Evolutionary conservation across 2,329 filamentous ascomycete species (phyloP), one percentile per base, ranked within the genome.

Genomic region (Colletotrichum navitas): DNA sequence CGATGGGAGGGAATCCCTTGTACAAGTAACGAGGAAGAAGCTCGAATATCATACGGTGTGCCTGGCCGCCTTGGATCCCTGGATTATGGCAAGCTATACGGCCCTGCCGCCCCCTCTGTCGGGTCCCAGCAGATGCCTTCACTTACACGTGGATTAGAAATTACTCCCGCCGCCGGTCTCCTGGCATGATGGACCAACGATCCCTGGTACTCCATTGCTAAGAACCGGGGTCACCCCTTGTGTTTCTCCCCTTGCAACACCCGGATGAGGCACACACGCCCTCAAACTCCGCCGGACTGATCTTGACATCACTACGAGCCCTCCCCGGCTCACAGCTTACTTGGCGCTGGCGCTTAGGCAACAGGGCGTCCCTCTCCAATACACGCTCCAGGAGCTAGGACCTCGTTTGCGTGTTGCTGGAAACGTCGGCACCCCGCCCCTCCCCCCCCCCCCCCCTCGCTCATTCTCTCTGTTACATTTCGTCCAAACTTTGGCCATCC

Each of bases 231-330:
- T 24, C n/a, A 2, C 32, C 45, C 32, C 29, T 47, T 47, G 58
- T 10, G 45, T 10, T 18, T 32, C 41, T 39, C 32, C 66, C 34
- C 51, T 51, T 26, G 45, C 43, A 61, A 43, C n/a, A n/a, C 36
- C 29, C 64, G 60, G 65, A 60, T 72, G 60, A 56, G 63, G 65
- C 59, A 24, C 52, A 45, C 52, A 63, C 65, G 51, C 29, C 47
- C 39, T 43, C 39, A 52, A 71, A 69, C 69, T 64, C 65, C 65
- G 65, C 65, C 63, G 45, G 60, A 64, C 45, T 68, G 65, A 64
- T 69, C 43, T 72, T 72, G 65, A 72, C 69, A 72, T 69, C 65
- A 69, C 65, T 43, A 36, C 60, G 65, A 72, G 29, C 26, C 59
- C 45, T 24, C 26, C 61, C 65, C 60, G 39, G 60, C 59, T 39